phyloP scores from a whole-genome alignment of 164 flowering plant genomes.

The Aristolochia fimbriata region DNA sequence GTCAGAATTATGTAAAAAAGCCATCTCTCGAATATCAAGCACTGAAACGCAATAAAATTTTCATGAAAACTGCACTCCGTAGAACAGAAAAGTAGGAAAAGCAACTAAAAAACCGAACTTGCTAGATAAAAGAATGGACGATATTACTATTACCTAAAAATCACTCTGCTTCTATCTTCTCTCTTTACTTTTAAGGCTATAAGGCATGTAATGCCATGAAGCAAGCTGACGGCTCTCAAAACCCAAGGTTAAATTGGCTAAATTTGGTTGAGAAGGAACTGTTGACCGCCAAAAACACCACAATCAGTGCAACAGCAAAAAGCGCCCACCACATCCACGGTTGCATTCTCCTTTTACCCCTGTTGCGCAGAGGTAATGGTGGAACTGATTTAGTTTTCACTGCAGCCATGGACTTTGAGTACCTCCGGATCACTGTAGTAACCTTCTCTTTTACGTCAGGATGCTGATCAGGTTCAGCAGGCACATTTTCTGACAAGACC shows the following conservation, averaged over 20 bases:
- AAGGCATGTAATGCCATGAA: too few relatives aligned
- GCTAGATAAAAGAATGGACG: too few relatives aligned
- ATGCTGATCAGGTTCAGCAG: constrained; percentile 21
- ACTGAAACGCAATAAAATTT: too few relatives aligned
- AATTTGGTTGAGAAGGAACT: constrained; percentile 14
- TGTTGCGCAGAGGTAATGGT: constrained; percentile 61
- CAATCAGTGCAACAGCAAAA: constrained; percentile 19
- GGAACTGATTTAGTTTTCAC: constrained; percentile 34
- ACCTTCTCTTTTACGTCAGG: constrained; percentile 31
- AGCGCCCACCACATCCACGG: constrained; percentile 51
- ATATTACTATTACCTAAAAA: too few relatives aligned
- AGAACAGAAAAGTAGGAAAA: too few relatives aligned
- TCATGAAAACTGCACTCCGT: too few relatives aligned
- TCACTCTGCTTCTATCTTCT: too few relatives aligned
- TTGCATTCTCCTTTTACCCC: constrained; percentile 49
- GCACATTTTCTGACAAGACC: constrained; percentile 14
- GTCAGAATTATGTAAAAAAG: too few relatives aligned
- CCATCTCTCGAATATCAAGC: too few relatives aligned
- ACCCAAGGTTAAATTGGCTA: constrained; percentile 16
- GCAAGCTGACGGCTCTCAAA: constrained; percentile 9
- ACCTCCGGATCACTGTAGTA: constrained; percentile 21
- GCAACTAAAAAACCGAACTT: too few relatives aligned
- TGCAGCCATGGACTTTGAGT: constrained; percentile 23
- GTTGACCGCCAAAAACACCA: constrained; percentile 40
- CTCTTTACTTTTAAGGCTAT: too few relatives aligned